These are phyloP conservation scores for Aspergillus diversus DNA, from an alignment of 495 filamentous ascomycete genomes.

Conservation along the genomic window DNA sequence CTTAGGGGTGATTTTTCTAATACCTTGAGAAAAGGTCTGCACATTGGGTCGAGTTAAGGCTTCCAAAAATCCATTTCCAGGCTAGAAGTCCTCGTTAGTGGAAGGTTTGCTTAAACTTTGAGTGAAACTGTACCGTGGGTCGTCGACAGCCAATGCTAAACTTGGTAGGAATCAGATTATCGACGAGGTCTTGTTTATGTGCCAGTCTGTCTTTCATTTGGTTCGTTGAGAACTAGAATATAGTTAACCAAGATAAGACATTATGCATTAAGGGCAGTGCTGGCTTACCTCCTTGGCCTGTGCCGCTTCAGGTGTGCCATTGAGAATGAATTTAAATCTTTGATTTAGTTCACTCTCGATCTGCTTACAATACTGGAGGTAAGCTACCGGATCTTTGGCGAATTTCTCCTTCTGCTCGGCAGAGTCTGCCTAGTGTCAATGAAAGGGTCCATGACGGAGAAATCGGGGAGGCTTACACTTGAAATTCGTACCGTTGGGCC, in stretches of 20 bases:
- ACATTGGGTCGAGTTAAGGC: not conserved
- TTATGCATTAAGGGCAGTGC: not conserved
- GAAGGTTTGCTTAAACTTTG: not conserved
- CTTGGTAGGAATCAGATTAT: not conserved
- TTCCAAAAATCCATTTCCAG: not conserved
- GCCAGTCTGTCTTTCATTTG: not conserved
- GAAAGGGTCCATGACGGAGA: not conserved
- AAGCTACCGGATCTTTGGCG: not conserved
- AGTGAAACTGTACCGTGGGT: not conserved
- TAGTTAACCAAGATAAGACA: not conserved
- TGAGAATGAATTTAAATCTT: not conserved
- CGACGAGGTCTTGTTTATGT: not conserved
- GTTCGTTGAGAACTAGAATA: not conserved
- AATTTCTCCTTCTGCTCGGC: not conserved
- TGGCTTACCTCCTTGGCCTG: not conserved
- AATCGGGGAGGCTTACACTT: not conserved
- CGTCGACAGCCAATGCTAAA: not conserved
- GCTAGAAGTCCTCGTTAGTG: not conserved
- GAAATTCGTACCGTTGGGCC: not conserved
- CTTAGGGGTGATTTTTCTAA: not conserved
- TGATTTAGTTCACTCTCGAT: not conserved
- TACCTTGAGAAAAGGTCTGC: not conserved
- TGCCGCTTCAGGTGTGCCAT: not conserved
- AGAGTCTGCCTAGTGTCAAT: not conserved
- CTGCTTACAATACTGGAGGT: not conserved